Evolutionary conservation across 2,329 filamentous ascomycete species (phyloP).

Genomic region (Blastomyces parvus): DNA sequence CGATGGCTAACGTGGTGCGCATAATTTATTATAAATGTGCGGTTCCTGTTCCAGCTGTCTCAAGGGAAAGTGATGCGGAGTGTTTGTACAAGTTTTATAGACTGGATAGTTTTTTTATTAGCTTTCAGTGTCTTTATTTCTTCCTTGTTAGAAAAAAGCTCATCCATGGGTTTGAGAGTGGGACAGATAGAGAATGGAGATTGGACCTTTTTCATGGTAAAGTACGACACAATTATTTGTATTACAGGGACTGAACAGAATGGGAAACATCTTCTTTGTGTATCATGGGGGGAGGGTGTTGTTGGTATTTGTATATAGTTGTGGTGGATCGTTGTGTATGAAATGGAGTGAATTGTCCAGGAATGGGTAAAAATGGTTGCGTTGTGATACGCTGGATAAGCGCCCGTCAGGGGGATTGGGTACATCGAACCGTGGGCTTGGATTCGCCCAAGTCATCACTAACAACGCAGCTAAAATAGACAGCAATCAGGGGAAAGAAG

Average conservation of each 20-base stretch:
- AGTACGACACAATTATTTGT: background rate
- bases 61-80: background rate
- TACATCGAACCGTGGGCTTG: background rate
- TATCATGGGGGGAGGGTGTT: background rate
- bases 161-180: background rate
- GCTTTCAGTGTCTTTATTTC: background rate
- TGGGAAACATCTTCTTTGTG: background rate
- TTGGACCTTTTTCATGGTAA: background rate
- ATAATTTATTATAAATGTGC: conserved; percentile 11
- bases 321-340: background rate
- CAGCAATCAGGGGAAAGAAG: background rate
- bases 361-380: background rate
- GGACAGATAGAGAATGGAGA: background rate
- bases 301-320: background rate
- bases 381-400: background rate
- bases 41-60: background rate
- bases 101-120: background rate
- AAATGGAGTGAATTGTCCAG: background rate
- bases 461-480: background rate
- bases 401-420: background rate
- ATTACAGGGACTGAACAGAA: background rate
- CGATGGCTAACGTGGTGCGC: conserved; percentile 13
- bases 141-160: background rate
- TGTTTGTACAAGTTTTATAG: background rate
- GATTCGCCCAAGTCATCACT: background rate